Evolutionary conservation across 179 eudicot species (phyloP), one percentile per base, ranked within the genome.

Genomic region (Drosera spatulata): DNA sequence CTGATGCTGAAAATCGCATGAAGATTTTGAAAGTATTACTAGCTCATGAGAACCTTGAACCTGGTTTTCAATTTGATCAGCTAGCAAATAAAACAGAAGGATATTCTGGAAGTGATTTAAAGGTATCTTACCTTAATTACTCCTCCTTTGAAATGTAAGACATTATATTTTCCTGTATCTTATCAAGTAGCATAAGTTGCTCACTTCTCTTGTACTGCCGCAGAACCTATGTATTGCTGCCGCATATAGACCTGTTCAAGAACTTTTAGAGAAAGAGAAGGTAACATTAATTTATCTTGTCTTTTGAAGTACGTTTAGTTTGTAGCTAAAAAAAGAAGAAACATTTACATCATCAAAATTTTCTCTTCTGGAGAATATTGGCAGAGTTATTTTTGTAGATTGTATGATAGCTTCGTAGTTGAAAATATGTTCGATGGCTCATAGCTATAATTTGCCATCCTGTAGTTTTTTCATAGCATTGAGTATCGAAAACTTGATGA

Each of bases 141-240:
- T 44, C 48, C 22, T 57, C 9, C 47, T 11, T 4, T 40, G 41
- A 4, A 45, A 45, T 50, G 50, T 39, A 11, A 50, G 11, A 1
- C 13, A 11, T 50, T 50, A 50, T 5, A n/a, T 11, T 4, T 15
- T 10, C 13, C 12, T 50, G 13, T 50, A 50, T 2, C 13, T 7
- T 50, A 50, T 50, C 53, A 11, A 4, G 8, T 45, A 10, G 11
- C 12, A 7, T 50, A 10, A 46, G 10, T 46, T 63, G 55, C 38
- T 13, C 56, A 64, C 39, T n/a, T 43, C 47, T 49, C 63, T 3
- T 57, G 5, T 66, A 12, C 65, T 61, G 52, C 38, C 71, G 77
- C 88, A 94, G 99, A 94, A 94, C 68, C 95, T 94, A 58, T 94
- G 97, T 71, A 83, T 90, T 68, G 95, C 99, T 73, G 96, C 99